Evolutionary conservation across 495 filamentous ascomycete species (phyloP).

Genomic region (Glutinoglossum americanum): DNA sequence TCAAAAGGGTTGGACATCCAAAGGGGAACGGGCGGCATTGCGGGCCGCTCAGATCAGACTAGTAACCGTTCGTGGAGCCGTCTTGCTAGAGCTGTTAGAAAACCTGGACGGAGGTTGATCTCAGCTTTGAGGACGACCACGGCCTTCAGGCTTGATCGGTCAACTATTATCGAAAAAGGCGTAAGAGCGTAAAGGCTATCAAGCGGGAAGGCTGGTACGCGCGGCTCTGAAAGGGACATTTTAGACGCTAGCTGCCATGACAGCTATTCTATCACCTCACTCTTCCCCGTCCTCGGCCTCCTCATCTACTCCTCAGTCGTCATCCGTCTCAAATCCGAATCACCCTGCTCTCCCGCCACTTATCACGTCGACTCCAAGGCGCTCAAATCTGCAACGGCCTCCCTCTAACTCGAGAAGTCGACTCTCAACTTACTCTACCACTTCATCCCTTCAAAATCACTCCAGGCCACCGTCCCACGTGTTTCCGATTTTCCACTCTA

Average conservation of each 20-base stretch:
- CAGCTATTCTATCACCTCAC: not conserved
- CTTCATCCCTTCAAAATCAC: slow-evolving; percentile 15
- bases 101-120: not conserved
- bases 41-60: not conserved
- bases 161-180: not conserved
- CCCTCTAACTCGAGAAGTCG: slow-evolving; percentile 47
- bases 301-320: not conserved
- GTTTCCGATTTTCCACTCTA: slow-evolving; percentile 70
- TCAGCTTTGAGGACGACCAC: not conserved
- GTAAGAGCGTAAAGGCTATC: not conserved
- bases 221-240: not conserved
- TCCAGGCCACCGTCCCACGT: slow-evolving; percentile 59
- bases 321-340: slow-evolving; percentile 18
- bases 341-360: slow-evolving; percentile 38
- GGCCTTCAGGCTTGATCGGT: not conserved
- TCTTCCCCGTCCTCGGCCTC: not conserved
- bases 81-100: not conserved
- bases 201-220: not conserved
- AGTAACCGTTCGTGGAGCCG: not conserved
- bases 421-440: slow-evolving; percentile 24
- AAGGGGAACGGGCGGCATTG: not conserved
- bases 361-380: slow-evolving; percentile 37
- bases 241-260: not conserved
- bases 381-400: slow-evolving; percentile 37
- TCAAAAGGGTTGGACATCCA: not conserved